Percentiles rank a stretch among this genome's conserved stretches.
Evolutionary conservation across 78 protist species (phyloP).

Genomic region (Chrysochromulina tobinii): DNA sequence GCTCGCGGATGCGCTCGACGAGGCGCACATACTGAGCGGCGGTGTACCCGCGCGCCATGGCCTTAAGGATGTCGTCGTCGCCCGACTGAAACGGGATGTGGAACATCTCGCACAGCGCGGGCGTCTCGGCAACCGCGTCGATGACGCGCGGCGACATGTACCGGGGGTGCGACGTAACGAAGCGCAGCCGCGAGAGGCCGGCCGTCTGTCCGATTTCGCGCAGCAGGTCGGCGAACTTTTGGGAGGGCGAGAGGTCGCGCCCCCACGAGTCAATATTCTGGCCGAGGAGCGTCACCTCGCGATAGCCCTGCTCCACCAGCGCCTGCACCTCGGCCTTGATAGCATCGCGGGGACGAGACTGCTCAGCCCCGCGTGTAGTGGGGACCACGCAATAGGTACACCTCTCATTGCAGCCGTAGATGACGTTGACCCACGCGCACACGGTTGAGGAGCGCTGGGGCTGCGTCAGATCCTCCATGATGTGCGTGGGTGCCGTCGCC

Average conservation of each 20-base stretch:
- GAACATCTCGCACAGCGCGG: conserved; percentile 15
- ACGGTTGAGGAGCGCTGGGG: conserved; percentile 9
- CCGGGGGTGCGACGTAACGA: conserved; percentile 43
- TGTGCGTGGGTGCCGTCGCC: conserved; percentile 40
- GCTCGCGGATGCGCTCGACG: neutral
- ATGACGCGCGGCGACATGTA: conserved; percentile 26
- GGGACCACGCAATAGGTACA: conserved; percentile 56
- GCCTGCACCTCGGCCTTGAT: conserved; percentile 14
- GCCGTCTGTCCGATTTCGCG: neutral
- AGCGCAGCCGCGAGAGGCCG: conserved; percentile 44
- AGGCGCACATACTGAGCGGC: neutral
- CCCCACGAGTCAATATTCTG: conserved; percentile 55
- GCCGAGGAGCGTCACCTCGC: conserved; percentile 50
- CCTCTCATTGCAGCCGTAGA: conserved; percentile 61
- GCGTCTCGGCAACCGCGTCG: neutral
- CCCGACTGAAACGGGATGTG: conserved; percentile 51
- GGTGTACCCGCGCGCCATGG: conserved; percentile 46
- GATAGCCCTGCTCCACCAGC: conserved; percentile 24
- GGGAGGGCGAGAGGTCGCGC: neutral
- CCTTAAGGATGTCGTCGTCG: conserved; percentile 40
- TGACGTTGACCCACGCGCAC: conserved; percentile 43
- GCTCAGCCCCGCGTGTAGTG: conserved; percentile 40
- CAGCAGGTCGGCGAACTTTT: conserved; percentile 34
- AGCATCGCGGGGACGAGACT: conserved; percentile 3
- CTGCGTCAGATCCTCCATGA: conserved; percentile 41